Evolutionary conservation across 2,329 filamentous ascomycete species (phyloP), one percentile per base, ranked within the genome.

Genomic region (Triangularia setosa): DNA sequence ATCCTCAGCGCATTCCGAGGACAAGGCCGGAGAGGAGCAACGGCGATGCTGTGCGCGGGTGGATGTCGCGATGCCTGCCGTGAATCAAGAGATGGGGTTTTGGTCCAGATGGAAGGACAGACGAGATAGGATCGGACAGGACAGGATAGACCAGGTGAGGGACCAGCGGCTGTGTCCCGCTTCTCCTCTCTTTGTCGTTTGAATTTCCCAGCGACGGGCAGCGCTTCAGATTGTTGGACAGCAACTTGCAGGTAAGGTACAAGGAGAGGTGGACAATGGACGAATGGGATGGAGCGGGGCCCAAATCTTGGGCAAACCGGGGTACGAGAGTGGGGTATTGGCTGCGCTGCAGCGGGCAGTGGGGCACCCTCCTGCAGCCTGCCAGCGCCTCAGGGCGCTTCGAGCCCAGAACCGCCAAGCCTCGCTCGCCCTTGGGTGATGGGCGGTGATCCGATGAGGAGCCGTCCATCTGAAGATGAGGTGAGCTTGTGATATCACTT

Each of bases 251-350:
- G 21, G 52, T n/a, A n/a, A n/a, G n/a, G n/a, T n/a, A 14, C 35
- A 16, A n/a, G 35, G 14, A 5, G 60, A 48, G 52, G 53, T 62
- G 44, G 53, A 52, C 60, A 54, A 62, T 62, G 44, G 53, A 52
- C 60, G 60, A 62, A 62, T 62, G 33, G 25, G 53, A 62, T 57
- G 33, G 21, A 27, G 60, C 60, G 53, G 60, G 54, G 60, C 33
- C 28, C 33, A 8, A 21, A 58, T 30, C 57, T 58, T 58, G 27
- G 24, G 11, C 57, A n/a, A 55, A 27, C 11, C 52, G 8, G 57
- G 28, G 27, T 18, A 1, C 3, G 7, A 18, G 40, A 48, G 40
- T 48, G 40, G 40, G 40, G 40, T 48, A 12, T 44, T 21, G 40
- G 40, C 40, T 48, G 40, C 21, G 52, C 52, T 27, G 52, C 24